These are phyloP conservation scores for Tolypocladium paradoxum DNA, from an alignment of 2,329 filamentous ascomycete genomes.

Conservation along the genomic window DNA sequence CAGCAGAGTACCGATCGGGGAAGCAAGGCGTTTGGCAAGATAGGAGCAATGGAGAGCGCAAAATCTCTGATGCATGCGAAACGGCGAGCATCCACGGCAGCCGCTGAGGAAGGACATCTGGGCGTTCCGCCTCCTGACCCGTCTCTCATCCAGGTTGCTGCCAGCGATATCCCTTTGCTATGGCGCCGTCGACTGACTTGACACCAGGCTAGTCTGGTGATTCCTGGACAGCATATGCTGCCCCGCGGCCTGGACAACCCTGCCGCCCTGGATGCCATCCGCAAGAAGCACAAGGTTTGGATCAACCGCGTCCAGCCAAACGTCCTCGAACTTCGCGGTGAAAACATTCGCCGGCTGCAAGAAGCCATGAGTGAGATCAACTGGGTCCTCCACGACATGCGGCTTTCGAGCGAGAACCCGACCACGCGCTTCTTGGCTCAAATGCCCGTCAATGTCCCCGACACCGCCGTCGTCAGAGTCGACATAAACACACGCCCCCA, in stretches of 20 bases:
- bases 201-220: slow-evolving; percentile 13
- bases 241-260: slow-evolving; percentile 14
- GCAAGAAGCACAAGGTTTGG: slow-evolving; percentile 18
- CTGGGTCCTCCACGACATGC: slow-evolving; percentile 20
- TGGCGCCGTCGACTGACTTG: slow-evolving; percentile 3
- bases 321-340: slow-evolving; percentile 15
- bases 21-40: background rate
- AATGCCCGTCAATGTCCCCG: slow-evolving; percentile 6
- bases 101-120: background rate
- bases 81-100: background rate
- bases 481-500: slow-evolving; percentile 14
- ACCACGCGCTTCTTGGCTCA: slow-evolving; percentile 18
- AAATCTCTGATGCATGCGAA: background rate
- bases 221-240: slow-evolving; percentile 16
- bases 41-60: background rate
- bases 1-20: background rate
- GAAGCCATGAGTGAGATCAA: slow-evolving; percentile 18
- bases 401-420: slow-evolving; percentile 14
- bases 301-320: slow-evolving; percentile 14
- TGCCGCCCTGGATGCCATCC: slow-evolving; percentile 15
- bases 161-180: background rate
- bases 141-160: background rate
- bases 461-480: slow-evolving; percentile 10
- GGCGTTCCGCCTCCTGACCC: background rate
- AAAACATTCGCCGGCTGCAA: slow-evolving; percentile 12